These are phyloP conservation scores for Croton setiger DNA, from an alignment of 441 rosid genomes.

Conservation along the genomic window DNA sequence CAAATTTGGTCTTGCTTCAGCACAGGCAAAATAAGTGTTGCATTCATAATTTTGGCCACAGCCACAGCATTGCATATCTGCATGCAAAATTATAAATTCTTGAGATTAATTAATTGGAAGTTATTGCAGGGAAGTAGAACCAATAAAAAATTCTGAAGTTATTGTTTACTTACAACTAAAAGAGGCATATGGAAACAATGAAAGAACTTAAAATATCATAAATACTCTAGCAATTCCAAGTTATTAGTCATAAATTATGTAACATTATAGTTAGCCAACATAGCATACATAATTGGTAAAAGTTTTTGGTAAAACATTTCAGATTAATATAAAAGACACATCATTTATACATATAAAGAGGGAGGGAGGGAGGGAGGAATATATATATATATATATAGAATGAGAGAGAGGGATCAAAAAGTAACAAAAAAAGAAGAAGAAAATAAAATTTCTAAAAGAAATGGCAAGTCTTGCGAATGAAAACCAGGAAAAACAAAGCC, in stretches of 20 bases:
- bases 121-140: slow-evolving; percentile 14
- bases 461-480: not conserved
- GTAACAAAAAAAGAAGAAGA: not conserved
- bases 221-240: not conserved
- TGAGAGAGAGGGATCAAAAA: not conserved
- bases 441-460: not conserved
- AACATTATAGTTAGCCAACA: not conserved
- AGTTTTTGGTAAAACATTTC: not conserved
- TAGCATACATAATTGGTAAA: not conserved
- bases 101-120: slow-evolving; percentile 12
- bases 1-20: slow-evolving; percentile 99
- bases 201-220: not conserved
- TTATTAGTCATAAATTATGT: not conserved
- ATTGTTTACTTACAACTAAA: not conserved
- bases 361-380: not conserved
- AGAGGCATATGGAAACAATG: not conserved
- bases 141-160: slow-evolving; percentile 14
- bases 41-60: slow-evolving; percentile 97
- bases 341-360: not conserved
- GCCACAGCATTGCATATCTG: slow-evolving; percentile 99
- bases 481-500: slow-evolving; percentile 2
- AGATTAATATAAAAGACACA: not conserved
- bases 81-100: slow-evolving; percentile 24
- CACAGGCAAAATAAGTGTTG: slow-evolving; percentile 94
- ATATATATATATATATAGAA: not conserved